These are phyloP conservation scores for Phenoliferia sp. DNA, from an alignment of 1,284 basidiomycete species.

Conservation along the genomic window DNA sequence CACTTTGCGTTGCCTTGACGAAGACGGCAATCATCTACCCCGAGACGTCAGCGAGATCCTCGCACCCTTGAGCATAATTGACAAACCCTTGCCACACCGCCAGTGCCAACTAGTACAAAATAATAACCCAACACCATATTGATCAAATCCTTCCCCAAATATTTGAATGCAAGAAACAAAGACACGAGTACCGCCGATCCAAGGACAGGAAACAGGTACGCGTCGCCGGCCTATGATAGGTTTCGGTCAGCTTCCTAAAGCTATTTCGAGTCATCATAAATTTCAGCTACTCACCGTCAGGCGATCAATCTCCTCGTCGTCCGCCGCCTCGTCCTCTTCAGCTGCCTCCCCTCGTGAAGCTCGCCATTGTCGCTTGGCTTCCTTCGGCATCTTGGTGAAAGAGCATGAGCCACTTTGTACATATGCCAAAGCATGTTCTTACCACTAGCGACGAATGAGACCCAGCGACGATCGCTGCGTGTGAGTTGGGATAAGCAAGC, in stretches of 20 bases:
- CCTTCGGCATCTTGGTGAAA: not conserved
- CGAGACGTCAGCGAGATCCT: slow-evolving; percentile 60
- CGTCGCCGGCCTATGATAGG: not conserved
- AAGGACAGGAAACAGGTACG: slow-evolving; percentile 55
- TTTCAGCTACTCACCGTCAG: not conserved
- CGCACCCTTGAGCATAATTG: not conserved
- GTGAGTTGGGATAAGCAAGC: not conserved
- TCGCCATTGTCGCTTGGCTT: not conserved
- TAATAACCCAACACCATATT: slow-evolving; percentile 58
- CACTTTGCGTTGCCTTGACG: not conserved
- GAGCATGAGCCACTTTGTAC: not conserved
- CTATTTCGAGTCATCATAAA: not conserved
- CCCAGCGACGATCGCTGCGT: not conserved
- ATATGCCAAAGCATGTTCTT: not conserved
- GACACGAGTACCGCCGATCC: slow-evolving; percentile 58
- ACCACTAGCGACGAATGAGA: not conserved
- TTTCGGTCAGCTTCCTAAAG: not conserved
- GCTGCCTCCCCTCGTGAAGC: not conserved
- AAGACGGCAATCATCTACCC: slow-evolving; percentile 57
- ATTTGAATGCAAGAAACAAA: slow-evolving; percentile 65
- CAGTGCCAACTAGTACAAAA: slow-evolving; percentile 29
- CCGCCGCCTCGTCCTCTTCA: not conserved
- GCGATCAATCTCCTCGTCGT: slow-evolving; percentile 1
- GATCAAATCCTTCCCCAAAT: slow-evolving; percentile 74
- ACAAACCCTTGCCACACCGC: slow-evolving; percentile 21